A percentile compares a stretch with the other conserved stretches of the same genome.
Conservation (phyloP, 1,284 basidiomycete genomes). For the Chondrostereum purpureum region DNA sequence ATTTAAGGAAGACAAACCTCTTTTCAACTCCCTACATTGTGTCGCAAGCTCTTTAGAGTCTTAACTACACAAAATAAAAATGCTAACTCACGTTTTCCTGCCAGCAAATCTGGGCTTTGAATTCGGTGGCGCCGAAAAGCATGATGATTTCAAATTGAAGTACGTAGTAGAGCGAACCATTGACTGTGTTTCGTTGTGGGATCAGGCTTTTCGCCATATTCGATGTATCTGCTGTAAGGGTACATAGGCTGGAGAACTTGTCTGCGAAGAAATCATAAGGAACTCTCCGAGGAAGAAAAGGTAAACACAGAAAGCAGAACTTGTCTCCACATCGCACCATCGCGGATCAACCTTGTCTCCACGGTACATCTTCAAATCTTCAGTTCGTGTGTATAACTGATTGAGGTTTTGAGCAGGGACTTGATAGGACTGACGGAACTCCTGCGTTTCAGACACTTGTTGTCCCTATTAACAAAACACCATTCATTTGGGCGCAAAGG, state of each 20-base stretch:
- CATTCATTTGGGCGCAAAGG: background rate
- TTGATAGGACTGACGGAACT: constrained; percentile 21
- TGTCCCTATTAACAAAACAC: constrained; percentile 19
- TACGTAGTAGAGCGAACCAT: constrained; percentile 24
- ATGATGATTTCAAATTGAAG: constrained; percentile 32
- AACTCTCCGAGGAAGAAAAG: background rate
- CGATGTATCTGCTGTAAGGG: constrained; percentile 29
- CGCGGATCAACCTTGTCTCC: constrained; percentile 16
- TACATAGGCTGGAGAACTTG: constrained; percentile 30
- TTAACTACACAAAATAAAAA: background rate
- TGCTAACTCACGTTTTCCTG: constrained; percentile 29
- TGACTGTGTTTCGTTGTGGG: constrained; percentile 9
- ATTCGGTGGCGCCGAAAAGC: constrained; percentile 39
- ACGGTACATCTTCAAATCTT: constrained; percentile 17
- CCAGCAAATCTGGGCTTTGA: constrained; percentile 39
- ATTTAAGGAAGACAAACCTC: background rate
- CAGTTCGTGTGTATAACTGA: background rate
- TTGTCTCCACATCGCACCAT: constrained; percentile 21
- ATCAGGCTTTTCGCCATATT: constrained; percentile 17
- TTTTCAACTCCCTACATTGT: background rate
- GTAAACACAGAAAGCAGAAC: constrained; percentile 8
- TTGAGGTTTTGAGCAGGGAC: background rate
- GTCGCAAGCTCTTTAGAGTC: background rate
- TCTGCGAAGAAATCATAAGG: constrained; percentile 17
- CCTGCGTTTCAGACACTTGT: constrained; percentile 25